A percentile compares a stretch with the other conserved stretches of the same genome.
These are phyloP conservation scores for Erodium maritimum DNA, from an alignment of 345 rosid species.

Conservation along the genomic window DNA sequence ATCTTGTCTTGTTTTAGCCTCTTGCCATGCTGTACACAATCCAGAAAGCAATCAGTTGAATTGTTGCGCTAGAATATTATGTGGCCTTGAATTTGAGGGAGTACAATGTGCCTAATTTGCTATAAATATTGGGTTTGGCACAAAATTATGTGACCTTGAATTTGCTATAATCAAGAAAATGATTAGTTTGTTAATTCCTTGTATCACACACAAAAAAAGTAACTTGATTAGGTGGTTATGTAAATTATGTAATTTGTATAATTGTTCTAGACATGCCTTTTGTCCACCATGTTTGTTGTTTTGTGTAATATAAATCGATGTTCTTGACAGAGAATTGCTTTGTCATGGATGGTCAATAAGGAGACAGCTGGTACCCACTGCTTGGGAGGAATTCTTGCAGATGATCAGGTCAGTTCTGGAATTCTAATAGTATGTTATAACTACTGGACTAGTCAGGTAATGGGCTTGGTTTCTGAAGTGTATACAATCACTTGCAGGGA, in stretches of 20 bases:
- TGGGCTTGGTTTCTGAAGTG: slow-evolving; percentile 1
- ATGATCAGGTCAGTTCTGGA: slow-evolving; percentile 64
- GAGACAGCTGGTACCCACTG: slow-evolving; percentile 58
- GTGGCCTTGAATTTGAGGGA: too few relatives aligned
- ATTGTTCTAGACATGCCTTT: background rate
- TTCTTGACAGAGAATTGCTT: slow-evolving; percentile 63
- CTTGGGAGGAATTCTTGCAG: slow-evolving; percentile 96
- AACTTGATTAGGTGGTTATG: too few relatives aligned
- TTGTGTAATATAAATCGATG: slow-evolving; percentile 5
- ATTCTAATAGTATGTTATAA: slow-evolving; percentile 4
- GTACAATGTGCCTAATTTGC: too few relatives aligned
- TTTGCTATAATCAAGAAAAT: too few relatives aligned
- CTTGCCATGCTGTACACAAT: background rate
- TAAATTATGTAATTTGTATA: too few relatives aligned
- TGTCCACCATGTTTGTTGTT: background rate
- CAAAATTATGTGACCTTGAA: too few relatives aligned
- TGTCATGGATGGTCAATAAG: slow-evolving; percentile 93
- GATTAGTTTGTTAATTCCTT: too few relatives aligned
- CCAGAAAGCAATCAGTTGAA: background rate
- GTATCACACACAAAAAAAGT: too few relatives aligned
- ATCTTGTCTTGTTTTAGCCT: background rate
- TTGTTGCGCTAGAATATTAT: too few relatives aligned
- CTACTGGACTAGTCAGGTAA: background rate
- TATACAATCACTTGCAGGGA: slow-evolving; percentile 43
- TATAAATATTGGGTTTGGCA: too few relatives aligned